Conservation (phyloP, 257 asterid species). For the Solanum ossicruentum region DNA sequence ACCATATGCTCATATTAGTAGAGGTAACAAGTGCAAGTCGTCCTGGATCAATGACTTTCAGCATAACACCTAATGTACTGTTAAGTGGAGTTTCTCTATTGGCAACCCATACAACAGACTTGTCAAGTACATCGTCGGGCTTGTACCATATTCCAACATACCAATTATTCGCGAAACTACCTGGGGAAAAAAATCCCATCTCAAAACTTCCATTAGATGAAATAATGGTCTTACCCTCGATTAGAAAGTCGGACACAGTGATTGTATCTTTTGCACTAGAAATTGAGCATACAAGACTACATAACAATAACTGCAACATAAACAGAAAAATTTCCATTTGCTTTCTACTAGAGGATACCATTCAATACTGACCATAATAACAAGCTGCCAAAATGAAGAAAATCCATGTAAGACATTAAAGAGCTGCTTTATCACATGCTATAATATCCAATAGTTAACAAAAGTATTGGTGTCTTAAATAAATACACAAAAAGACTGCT, state of each 20-base stretch:
- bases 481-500: not conserved
- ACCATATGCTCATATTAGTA: not conserved
- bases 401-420: not conserved
- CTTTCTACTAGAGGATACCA: not conserved
- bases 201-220: not conserved
- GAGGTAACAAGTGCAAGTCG: not conserved
- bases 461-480: not conserved
- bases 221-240: not conserved
- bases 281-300: not conserved
- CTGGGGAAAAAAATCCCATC: not conserved
- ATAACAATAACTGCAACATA: not conserved
- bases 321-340: not conserved
- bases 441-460: not conserved
- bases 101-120: constrained; percentile 1
- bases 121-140: not conserved
- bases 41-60: not conserved
- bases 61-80: not conserved
- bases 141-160: not conserved
- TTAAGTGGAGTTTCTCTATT: not conserved
- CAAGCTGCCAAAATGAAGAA: not conserved
- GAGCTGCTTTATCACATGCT: not conserved
- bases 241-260: not conserved
- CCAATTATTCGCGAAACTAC: not conserved
- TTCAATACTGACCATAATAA: not conserved
- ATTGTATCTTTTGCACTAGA: not conserved